Evolutionary conservation across 192 early-diverging fungal species (phyloP).

Genomic region (Podila epigama): DNA sequence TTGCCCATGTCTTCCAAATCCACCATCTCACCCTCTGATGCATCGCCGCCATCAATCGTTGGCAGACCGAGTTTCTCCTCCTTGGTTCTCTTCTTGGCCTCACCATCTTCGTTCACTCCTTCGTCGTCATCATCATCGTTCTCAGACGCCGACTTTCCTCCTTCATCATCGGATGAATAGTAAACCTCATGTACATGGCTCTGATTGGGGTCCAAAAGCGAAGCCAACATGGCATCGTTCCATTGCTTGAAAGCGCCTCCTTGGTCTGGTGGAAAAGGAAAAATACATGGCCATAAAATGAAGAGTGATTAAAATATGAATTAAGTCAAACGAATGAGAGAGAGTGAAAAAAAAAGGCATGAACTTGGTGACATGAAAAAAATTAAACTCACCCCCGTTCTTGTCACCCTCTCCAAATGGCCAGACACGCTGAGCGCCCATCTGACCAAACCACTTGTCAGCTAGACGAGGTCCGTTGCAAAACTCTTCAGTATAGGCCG

Average conservation of each 20-base stretch:
- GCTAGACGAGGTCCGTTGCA: conserved; percentile 61
- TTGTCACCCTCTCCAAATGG: conserved; percentile 69
- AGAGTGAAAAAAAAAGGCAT: not conserved
- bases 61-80: conserved; percentile 45
- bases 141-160: conserved; percentile 62
- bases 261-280: conserved; percentile 17
- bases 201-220: conserved; percentile 51
- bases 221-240: conserved; percentile 36
- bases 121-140: conserved; percentile 56
- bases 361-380: conserved; percentile 24
- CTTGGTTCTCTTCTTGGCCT: conserved; percentile 35
- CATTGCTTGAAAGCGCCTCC: conserved; percentile 46
- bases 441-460: conserved; percentile 65
- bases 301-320: too few relatives aligned
- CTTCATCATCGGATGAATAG: conserved; percentile 55
- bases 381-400: conserved; percentile 52
- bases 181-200: conserved; percentile 56
- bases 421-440: conserved; percentile 69
- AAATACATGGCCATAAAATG: not conserved
- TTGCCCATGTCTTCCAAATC: conserved; percentile 79
- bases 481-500: conserved; percentile 69
- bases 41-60: conserved; percentile 50
- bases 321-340: too few relatives aligned
- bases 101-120: conserved; percentile 27
- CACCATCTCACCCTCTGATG: conserved; percentile 65